Conservation (phyloP, 345 rosid genomes). For the Erucastrum elatum region DNA sequence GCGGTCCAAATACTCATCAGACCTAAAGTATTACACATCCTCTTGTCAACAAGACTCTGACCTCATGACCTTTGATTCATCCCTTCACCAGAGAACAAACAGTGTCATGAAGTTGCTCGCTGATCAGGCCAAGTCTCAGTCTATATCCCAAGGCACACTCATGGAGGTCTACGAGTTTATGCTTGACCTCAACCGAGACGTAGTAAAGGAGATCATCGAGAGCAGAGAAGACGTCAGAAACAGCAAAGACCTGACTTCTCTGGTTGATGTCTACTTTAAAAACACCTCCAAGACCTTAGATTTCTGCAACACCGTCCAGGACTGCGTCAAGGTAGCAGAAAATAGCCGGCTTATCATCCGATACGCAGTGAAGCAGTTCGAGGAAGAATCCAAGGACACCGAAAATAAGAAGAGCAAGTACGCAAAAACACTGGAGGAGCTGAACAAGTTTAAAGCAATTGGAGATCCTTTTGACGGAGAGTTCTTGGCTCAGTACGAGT, state of each 20-base stretch:
- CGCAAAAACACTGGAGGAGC: conserved; percentile 59
- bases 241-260: conserved; percentile 49
- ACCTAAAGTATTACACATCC: conserved; percentile 59
- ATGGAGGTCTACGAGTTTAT: conserved; percentile 56
- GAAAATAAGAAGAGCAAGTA: conserved; percentile 44
- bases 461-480: conserved; percentile 71
- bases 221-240: conserved; percentile 63
- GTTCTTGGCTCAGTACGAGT: conserved; percentile 47
- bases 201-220: conserved; percentile 53
- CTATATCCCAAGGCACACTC: conserved; percentile 64
- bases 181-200: conserved; percentile 68
- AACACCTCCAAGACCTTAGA: conserved; percentile 58
- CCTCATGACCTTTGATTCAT: conserved; percentile 58
- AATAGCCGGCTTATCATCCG: conserved; percentile 57
- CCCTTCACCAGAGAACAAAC: conserved; percentile 56
- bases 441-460: conserved; percentile 58
- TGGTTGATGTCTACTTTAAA: conserved; percentile 69
- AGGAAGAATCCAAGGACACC: conserved; percentile 38
- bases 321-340: conserved; percentile 57
- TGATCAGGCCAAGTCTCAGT: conserved; percentile 45
- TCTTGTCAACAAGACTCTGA: conserved; percentile 61
- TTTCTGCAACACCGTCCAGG: conserved; percentile 62
- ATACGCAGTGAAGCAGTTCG: conserved; percentile 57
- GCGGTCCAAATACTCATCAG: conserved; percentile 40
- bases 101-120: conserved; percentile 52